These are phyloP conservation scores for Raffaelea ambrosiae DNA, from an alignment of 2,329 filamentous ascomycete genomes.

Conservation along the genomic window DNA sequence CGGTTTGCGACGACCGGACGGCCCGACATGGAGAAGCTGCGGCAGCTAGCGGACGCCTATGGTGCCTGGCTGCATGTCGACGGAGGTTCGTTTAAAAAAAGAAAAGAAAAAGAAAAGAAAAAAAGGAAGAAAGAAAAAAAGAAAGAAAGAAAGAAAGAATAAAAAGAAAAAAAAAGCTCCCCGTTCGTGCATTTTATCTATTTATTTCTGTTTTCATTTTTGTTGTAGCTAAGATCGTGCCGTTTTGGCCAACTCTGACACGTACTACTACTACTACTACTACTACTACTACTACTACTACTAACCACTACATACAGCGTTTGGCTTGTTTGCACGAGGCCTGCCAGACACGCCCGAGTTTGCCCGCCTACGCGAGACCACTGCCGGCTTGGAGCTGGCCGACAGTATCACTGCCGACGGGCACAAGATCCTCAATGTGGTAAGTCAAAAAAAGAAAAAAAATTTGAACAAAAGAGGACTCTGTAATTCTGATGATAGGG, in stretches of 20 bases:
- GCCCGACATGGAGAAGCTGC: constrained; percentile 53
- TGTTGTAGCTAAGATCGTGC: neutral
- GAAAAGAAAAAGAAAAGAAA: too few species aligned
- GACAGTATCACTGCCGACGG: constrained; percentile 82
- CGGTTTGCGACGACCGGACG: constrained; percentile 57
- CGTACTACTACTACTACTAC: too few species aligned
- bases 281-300: neutral
- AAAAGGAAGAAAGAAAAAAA: too few species aligned
- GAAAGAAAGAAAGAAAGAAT: too few species aligned
- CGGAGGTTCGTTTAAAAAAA: constrained; percentile 44
- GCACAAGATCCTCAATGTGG: constrained; percentile 89
- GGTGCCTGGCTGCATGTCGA: constrained; percentile 85
- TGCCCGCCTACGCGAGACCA: constrained; percentile 36
- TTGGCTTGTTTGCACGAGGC: constrained; percentile 71
- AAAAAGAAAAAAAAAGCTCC: too few species aligned
- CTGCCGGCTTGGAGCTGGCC: constrained; percentile 64
- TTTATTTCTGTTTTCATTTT: neutral
- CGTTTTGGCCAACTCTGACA: too few species aligned
- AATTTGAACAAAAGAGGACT: neutral
- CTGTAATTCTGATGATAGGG: neutral
- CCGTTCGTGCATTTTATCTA: neutral
- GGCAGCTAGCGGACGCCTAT: constrained; percentile 62
- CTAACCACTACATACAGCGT: constrained; percentile 43
- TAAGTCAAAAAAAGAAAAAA: constrained; percentile 26
- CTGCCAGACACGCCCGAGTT: constrained; percentile 53